Conservation (phyloP, 768 basidiomycete species). For the Xanthoconium stramineum region DNA sequence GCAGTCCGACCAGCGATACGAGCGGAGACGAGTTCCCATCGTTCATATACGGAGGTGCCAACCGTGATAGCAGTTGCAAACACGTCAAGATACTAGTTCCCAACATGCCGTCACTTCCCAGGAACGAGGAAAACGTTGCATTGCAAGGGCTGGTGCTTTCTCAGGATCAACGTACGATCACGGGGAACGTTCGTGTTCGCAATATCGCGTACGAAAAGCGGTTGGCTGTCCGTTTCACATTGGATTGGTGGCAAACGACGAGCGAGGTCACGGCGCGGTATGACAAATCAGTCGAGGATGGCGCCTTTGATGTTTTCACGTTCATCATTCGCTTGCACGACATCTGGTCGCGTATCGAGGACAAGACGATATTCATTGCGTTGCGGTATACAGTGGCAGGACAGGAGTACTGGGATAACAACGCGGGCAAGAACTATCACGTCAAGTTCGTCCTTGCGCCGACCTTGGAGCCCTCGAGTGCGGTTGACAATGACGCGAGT, state of each 20-base stretch:
- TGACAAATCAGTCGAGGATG: conserved; percentile 37
- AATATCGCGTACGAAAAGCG: conserved; percentile 88
- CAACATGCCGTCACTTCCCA: conserved; percentile 57
- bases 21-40: conserved; percentile 77
- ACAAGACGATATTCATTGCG: conserved; percentile 78
- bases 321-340: conserved; percentile 80
- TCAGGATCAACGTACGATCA: conserved; percentile 50
- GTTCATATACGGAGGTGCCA: conserved; percentile 55
- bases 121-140: conserved; percentile 43
- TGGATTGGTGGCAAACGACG: conserved; percentile 95
- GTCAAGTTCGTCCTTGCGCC: conserved; percentile 53
- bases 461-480: conserved; percentile 25
- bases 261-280: conserved; percentile 86
- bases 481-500: conserved; percentile 37
- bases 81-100: conserved; percentile 58
- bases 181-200: conserved; percentile 74
- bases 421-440: conserved; percentile 72
- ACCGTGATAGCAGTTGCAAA: conserved; percentile 26
- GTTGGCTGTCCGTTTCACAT: conserved; percentile 86
- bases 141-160: conserved; percentile 56
- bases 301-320: conserved; percentile 64
- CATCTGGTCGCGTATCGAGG: conserved; percentile 70
- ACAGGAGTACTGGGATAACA: conserved; percentile 92
- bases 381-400: conserved; percentile 69
- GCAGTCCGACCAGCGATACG: conserved; percentile 81